Conservation (phyloP, 495 filamentous ascomycete genomes). For the Penicillium tannophilum region DNA sequence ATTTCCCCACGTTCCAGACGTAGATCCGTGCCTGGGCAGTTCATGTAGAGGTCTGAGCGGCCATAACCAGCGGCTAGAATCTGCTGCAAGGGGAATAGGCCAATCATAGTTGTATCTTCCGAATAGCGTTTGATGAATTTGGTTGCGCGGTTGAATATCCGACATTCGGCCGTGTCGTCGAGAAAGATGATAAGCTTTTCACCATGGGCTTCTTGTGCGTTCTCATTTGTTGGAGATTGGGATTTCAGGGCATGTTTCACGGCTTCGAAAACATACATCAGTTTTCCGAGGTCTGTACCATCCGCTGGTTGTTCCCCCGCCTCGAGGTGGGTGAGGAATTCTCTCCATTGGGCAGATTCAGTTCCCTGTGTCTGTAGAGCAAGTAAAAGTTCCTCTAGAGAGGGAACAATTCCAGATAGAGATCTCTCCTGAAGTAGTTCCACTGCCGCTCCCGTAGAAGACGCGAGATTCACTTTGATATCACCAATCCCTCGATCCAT, state of each 20-base stretch:
- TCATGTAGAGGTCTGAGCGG: background rate
- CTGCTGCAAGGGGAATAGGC: background rate
- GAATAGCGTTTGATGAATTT: background rate
- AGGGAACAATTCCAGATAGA: background rate
- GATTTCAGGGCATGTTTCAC: background rate
- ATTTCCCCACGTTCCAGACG: background rate
- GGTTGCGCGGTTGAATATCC: background rate
- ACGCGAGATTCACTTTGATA: background rate
- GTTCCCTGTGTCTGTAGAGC: background rate
- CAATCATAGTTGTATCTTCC: background rate
- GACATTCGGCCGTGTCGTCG: background rate
- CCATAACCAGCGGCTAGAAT: background rate
- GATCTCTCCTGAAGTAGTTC: background rate
- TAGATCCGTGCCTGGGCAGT: background rate
- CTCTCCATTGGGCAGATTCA: background rate
- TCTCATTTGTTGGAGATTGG: background rate
- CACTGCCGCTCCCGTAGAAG: background rate
- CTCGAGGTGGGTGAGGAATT: background rate
- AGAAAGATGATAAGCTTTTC: background rate
- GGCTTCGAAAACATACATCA: slow-evolving; percentile 2
- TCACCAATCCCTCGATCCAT: background rate
- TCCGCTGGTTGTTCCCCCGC: background rate
- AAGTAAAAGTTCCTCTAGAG: background rate
- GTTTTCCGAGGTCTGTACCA: background rate
- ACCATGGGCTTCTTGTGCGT: background rate